Conservation (phyloP, 495 filamentous ascomycete genomes). For the Penicillium argentinense region DNA sequence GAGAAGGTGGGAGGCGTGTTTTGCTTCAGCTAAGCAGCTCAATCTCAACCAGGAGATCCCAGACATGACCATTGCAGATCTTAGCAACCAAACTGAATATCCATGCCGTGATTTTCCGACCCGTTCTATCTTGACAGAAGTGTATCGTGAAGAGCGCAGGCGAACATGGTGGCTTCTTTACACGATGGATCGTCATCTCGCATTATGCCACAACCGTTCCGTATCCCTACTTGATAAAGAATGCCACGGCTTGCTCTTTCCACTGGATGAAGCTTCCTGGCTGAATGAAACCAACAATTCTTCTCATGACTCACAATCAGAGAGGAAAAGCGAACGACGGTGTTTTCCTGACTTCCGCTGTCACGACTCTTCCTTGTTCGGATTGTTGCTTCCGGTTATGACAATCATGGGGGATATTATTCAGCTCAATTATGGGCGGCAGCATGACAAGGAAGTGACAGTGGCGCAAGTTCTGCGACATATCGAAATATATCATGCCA, state of each 20-base stretch:
- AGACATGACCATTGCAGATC: constrained; percentile 49
- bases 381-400: constrained; percentile 92
- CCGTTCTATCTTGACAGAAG: constrained; percentile 57
- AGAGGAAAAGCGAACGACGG: constrained; percentile 50
- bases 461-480: constrained; percentile 74
- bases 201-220: constrained; percentile 84
- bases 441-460: constrained; percentile 84
- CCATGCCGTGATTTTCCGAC: constrained; percentile 33
- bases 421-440: constrained; percentile 83
- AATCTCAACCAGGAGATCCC: constrained; percentile 86
- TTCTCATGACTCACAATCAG: constrained; percentile 49
- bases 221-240: constrained; percentile 81
- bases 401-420: constrained; percentile 91
- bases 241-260: constrained; percentile 81
- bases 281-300: constrained; percentile 75
- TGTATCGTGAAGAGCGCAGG: constrained; percentile 80
- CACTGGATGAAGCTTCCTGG: constrained; percentile 85
- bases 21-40: constrained; percentile 83
- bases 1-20: constrained; percentile 96
- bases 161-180: constrained; percentile 89
- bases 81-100: constrained; percentile 32
- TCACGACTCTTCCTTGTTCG: constrained; percentile 86
- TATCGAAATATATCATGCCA: constrained; percentile 77
- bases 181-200: constrained; percentile 80
- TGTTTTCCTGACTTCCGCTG: constrained; percentile 79